These are phyloP conservation scores for Amauroascus verrucosus DNA, from an alignment of 2,329 filamentous ascomycete genomes.

Conservation along the genomic window DNA sequence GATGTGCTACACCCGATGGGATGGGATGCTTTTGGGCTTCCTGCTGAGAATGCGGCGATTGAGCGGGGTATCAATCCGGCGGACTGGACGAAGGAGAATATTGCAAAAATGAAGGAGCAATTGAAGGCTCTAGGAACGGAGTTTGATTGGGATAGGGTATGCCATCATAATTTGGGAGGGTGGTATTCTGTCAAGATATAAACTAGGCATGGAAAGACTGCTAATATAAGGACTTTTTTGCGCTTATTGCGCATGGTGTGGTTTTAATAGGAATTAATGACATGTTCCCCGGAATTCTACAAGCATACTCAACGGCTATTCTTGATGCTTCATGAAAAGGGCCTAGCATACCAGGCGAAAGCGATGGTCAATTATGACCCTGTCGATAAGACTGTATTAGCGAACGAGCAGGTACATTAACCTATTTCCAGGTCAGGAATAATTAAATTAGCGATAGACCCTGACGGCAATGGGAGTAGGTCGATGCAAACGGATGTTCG, in stretches of 20 bases:
- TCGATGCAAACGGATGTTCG: constrained; percentile 73
- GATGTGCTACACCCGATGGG: constrained; percentile 81
- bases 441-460: constrained; percentile 1
- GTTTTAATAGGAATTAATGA: constrained; percentile 64
- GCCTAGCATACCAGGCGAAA: constrained; percentile 72
- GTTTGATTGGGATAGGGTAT: constrained; percentile 74
- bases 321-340: constrained; percentile 60
- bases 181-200: background rate
- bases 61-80: constrained; percentile 69
- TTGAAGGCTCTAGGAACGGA: constrained; percentile 65
- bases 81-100: constrained; percentile 70
- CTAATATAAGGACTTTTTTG: constrained; percentile 1
- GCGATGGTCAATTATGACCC: constrained; percentile 86
- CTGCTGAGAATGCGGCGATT: constrained; percentile 83
- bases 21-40: constrained; percentile 86
- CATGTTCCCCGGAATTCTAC: constrained; percentile 76
- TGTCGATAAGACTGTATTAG: constrained; percentile 76
- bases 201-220: background rate
- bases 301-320: constrained; percentile 84
- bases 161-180: constrained; percentile 23
- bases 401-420: constrained; percentile 61
- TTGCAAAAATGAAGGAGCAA: constrained; percentile 74
- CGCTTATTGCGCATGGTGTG: constrained; percentile 7
- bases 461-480: constrained; percentile 29
- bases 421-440: background rate